Base-by-base conservation (phyloP, 768 basidiomycete genomes). In the Lentinula sp. region DNA sequence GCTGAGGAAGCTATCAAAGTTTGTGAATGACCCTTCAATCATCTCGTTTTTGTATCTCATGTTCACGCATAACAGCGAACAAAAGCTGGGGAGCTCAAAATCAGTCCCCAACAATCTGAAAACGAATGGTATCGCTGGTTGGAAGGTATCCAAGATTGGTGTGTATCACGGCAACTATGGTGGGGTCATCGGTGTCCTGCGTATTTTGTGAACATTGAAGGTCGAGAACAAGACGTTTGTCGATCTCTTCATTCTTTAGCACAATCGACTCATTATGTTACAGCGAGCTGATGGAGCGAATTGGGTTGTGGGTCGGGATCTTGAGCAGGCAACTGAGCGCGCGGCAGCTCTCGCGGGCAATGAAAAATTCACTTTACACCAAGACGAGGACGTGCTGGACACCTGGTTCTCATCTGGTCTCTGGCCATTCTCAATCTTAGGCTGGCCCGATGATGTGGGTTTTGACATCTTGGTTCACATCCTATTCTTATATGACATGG, bases 341-440 rank as follows among this genome's bases (percentile, higher is more conserved):
- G 93, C 91, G 6, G 83, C 84, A 65, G 76, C 76, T 40, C 71
- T 95, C 51, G 91, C 92, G 2, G 79, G 75, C 23, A 88, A 87
- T 34, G 78, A 74, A 53, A 76, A 76, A 59, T 98, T 92, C 71
- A 83, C 78, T 0, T 78, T 99, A 10, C 85, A 89, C 68, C 97
- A 98, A 71, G 97, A 98, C 67, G 92, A 93, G 62, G 97, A 99
- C 70, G 96, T 99, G 1, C 82, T 99, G 13, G 97, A 99, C 75
- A 98, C 96, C 0, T 99, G 97, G 96, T 99, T 98, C 76, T 98
- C 95, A 0, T 97, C 95, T 51, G 97, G 86, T 43, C 75, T 98
- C 6, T 98, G 97, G 97, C 97, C 96, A 1, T 97, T 91, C 77
- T 95, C 95, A 1, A 98, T 93, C 69, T 82, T 95, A 81, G 97